phyloP scores from a whole-genome alignment of 768 basidiomycete genomes.

The Pleurotus djamor region DNA sequence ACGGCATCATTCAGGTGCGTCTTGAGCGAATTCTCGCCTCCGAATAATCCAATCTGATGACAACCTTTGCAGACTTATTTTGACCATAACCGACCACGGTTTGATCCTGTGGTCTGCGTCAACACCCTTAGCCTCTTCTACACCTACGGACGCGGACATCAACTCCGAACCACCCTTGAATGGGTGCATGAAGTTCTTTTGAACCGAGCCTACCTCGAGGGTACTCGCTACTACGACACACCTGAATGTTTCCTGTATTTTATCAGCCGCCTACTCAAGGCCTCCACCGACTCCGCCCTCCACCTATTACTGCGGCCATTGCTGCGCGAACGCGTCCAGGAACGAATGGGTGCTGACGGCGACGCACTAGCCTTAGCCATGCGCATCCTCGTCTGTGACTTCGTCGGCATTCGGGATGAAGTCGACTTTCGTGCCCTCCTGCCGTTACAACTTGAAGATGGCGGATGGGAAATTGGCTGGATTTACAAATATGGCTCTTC shows the following conservation, averaged over 20 bases:
- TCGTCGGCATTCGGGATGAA: slow-evolving; percentile 36
- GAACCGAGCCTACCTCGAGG: slow-evolving; percentile 52
- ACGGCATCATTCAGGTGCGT: slow-evolving; percentile 48
- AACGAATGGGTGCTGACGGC: slow-evolving; percentile 46
- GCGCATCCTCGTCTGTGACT: slow-evolving; percentile 46
- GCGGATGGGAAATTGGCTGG: slow-evolving; percentile 55
- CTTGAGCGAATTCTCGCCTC: not conserved
- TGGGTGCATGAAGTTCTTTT: slow-evolving; percentile 50
- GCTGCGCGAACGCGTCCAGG: slow-evolving; percentile 42
- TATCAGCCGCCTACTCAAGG: slow-evolving; percentile 39
- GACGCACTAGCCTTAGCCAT: slow-evolving; percentile 57
- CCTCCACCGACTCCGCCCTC: slow-evolving; percentile 28
- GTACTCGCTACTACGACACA: slow-evolving; percentile 53
- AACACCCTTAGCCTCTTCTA: slow-evolving; percentile 51
- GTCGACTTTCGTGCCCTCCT: slow-evolving; percentile 44
- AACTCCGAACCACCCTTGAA: slow-evolving; percentile 39
- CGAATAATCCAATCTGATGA: not conserved
- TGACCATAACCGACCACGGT: slow-evolving; percentile 45
- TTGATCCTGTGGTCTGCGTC: slow-evolving; percentile 52
- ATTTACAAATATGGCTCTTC: slow-evolving; percentile 53
- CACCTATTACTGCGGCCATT: slow-evolving; percentile 34
- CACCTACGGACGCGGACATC: slow-evolving; percentile 41
- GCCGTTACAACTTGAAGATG: slow-evolving; percentile 49
- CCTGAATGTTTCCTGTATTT: slow-evolving; percentile 55
- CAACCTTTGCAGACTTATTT: slow-evolving; percentile 43